Base-by-base conservation (phyloP, 768 basidiomycete genomes). In the Xerocomellus intermedius region DNA sequence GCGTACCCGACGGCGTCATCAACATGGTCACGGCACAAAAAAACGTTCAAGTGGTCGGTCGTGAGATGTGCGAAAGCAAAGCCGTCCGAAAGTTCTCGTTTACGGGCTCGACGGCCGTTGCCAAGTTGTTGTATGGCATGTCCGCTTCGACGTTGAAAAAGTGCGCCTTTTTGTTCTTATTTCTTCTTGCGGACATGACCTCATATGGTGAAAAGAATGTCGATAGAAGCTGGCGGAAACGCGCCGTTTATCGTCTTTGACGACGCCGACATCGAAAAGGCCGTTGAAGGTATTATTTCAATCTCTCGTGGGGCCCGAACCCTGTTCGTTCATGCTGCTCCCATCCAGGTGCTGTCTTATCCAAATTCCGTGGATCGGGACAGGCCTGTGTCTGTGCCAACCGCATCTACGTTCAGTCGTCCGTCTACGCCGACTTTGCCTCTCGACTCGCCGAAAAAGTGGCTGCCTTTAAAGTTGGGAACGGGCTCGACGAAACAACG, bases 221-320 rank as follows among this genome's bases (percentile, higher is more conserved):
- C 92, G 2, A 72, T 94, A 36, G 94, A 96, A 73, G 90, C 94
- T 28, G 93, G 94, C 14, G 96, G 97, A 28, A 98, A 98, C 61
- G 85, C 95, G 0, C 90, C 96, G 0, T 94, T 99, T 72, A 97
- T 98, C 62, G 90, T 99, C 8, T 98, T 99, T 69, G 90, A 94
- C 59, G 97, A 98, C 65, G 96, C 94, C 0, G 87, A 98, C 68
- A 80, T 99, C 48, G 91, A 94, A 46, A 85, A 87, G 53, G 97
- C 97, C 28, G 92, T 99, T 8, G 84, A 86, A 60, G 91, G 95
- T 82, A 68, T 56, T 57, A 22, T 28, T 22, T 3, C 1, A 22
- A 24, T 21, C 5, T 36, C 39, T 47, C 8, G 17, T 38, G 16
- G 10, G 6, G 5, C 1, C 6, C 19, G 12, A 6, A 4, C 32